Percentiles rank a stretch among this genome's conserved stretches.
Evolutionary conservation across 768 basidiomycete species (phyloP).

Genomic region (Suillus brevipes): DNA sequence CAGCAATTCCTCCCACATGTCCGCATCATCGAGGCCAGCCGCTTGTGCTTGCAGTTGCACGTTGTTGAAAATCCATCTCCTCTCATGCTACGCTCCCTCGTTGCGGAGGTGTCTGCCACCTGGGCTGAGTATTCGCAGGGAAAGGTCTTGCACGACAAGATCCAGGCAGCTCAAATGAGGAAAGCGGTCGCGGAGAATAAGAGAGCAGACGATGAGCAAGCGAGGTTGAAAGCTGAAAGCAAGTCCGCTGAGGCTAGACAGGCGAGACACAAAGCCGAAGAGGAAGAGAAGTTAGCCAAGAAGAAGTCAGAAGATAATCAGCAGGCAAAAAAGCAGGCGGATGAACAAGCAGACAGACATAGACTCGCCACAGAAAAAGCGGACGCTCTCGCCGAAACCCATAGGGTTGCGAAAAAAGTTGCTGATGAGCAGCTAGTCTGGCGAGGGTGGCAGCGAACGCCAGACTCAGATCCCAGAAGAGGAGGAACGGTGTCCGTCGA

Average conservation of each 20-base stretch:
- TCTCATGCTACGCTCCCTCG: neutral
- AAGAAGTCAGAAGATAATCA: neutral
- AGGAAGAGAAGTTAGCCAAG: neutral
- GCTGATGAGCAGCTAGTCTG: neutral
- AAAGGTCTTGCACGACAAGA: neutral
- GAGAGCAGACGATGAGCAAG: neutral
- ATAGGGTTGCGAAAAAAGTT: neutral
- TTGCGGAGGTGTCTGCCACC: neutral
- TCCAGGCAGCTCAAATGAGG: neutral
- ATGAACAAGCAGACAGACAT: neutral
- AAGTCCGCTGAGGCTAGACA: neutral
- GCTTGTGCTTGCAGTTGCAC: neutral
- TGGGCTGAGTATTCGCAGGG: neutral
- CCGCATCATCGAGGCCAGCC: neutral
- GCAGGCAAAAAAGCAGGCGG: neutral
- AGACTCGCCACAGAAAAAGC: neutral
- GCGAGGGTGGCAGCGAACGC: neutral
- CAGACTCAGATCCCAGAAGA: neutral
- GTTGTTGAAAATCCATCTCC: neutral
- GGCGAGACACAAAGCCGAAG: neutral
- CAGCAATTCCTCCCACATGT: neutral
- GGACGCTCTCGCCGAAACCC: neutral
- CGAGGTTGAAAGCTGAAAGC: neutral
- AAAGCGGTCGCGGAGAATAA: neutral
- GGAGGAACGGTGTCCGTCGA: neutral